phyloP scores from a whole-genome alignment of 352 stramenopile genomes.

The Phytophthora fragariae region DNA sequence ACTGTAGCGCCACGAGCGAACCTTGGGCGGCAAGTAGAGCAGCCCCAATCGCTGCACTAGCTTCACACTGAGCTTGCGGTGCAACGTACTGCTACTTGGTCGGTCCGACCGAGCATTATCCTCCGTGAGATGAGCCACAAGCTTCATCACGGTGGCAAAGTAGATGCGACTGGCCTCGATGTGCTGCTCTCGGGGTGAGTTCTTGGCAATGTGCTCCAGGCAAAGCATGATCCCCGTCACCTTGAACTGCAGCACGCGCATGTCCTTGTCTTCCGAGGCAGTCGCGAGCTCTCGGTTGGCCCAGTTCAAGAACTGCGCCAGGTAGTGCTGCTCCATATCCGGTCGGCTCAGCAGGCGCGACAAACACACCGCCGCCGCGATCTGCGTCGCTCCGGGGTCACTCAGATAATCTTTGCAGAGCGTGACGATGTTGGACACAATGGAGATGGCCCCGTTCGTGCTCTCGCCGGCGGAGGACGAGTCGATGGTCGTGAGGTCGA shows the following conservation, averaged over 20 bases:
- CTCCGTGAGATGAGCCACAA: constrained; percentile 66
- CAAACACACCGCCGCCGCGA: constrained; percentile 95
- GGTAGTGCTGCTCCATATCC: constrained; percentile 93
- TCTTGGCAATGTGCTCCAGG: constrained; percentile 82
- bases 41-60: constrained; percentile 96
- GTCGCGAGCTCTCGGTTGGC: constrained; percentile 68
- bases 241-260: constrained; percentile 73
- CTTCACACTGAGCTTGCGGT: constrained; percentile 97
- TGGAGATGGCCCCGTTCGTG: constrained; percentile 46
- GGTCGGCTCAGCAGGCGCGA: constrained; percentile 94
- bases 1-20: constrained; percentile 97
- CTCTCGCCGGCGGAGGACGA: constrained; percentile 63
- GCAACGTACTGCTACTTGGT: constrained; percentile 77
- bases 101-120: constrained; percentile 52
- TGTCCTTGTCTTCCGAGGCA: constrained; percentile 40
- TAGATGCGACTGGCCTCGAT: constrained; percentile 77
- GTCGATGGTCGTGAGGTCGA: constrained; percentile 97
- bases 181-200: constrained; percentile 77
- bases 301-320: constrained; percentile 94
- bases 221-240: constrained; percentile 86
- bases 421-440: constrained; percentile 84
- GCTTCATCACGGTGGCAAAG: constrained; percentile 74
- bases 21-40: constrained; percentile 94
- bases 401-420: constrained; percentile 89
- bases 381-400: constrained; percentile 87